A percentile compares a stretch with the other conserved stretches of the same genome.
Evolutionary conservation across 768 basidiomycete genomes (phyloP).

Genomic region (Pleurotus platypus): DNA sequence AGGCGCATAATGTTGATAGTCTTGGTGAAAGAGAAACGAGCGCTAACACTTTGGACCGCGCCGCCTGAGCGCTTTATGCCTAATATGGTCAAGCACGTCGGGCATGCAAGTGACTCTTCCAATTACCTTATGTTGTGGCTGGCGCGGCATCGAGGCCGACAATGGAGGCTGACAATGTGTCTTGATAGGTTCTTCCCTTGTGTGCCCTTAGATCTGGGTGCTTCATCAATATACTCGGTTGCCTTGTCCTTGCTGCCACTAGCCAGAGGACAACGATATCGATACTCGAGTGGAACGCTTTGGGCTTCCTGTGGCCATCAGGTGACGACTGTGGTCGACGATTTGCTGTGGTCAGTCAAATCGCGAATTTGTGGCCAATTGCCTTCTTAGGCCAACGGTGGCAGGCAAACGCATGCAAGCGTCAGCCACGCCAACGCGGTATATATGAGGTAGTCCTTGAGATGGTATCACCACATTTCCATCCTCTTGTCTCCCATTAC

Average conservation of each 20-base stretch:
- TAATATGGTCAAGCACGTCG: too few relatives aligned
- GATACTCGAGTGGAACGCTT: too few relatives aligned
- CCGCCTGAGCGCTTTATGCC: too few relatives aligned
- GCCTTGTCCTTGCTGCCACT: not conserved
- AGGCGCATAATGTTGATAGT: not conserved
- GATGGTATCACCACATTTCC: not conserved
- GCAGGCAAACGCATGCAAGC: slow-evolving; percentile 3
- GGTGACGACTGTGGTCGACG: not conserved
- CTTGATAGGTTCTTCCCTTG: not conserved
- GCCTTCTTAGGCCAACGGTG: not conserved
- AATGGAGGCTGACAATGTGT: not conserved
- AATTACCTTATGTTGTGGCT: not conserved
- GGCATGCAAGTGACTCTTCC: too few relatives aligned
- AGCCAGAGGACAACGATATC: too few relatives aligned
- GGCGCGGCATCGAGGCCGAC: not conserved
- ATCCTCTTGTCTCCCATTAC: not conserved
- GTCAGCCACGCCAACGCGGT: not conserved
- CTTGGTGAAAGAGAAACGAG: too few relatives aligned
- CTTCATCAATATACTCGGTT: not conserved
- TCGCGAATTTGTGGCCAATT: not conserved
- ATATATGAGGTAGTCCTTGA: not conserved
- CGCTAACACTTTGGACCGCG: too few relatives aligned
- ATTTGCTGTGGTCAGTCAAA: not conserved
- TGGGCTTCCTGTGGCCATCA: not conserved
- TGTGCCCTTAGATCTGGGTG: not conserved